A percentile compares a stretch with the other conserved stretches of the same genome.
Evolutionary conservation across 1,284 basidiomycete species (phyloP).

Genomic region (Trametes sp.): DNA sequence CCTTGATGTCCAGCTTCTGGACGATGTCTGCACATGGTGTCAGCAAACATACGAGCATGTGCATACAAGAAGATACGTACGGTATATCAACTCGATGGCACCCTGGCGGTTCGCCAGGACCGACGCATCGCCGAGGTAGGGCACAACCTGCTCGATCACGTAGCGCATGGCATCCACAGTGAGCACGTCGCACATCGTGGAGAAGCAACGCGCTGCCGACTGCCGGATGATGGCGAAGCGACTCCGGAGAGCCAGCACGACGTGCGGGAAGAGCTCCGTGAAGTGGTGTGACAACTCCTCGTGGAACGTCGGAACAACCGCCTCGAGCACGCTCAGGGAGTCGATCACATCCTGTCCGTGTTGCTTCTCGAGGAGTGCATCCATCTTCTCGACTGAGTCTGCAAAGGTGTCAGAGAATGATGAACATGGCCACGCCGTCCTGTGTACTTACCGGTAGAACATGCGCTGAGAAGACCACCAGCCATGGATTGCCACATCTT

Average conservation of each 20-base stretch:
- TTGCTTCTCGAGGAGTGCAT: conserved; percentile 70
- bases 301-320: conserved; percentile 82
- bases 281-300: conserved; percentile 75
- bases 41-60: conserved; percentile 7
- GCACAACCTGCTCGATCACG: conserved; percentile 88
- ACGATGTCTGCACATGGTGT: conserved; percentile 75
- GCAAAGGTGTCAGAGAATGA: conserved; percentile 15
- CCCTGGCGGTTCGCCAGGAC: conserved; percentile 88
- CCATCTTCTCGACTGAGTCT: conserved; percentile 65
- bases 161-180: conserved; percentile 88
- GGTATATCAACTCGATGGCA: conserved; percentile 88
- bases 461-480: conserved; percentile 77
- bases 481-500: conserved; percentile 96
- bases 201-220: conserved; percentile 87
- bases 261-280: conserved; percentile 75
- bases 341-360: conserved; percentile 94
- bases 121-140: conserved; percentile 84
- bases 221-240: conserved; percentile 90
- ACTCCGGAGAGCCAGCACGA: conserved; percentile 83
- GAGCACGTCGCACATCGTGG: conserved; percentile 88
- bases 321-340: conserved; percentile 89
- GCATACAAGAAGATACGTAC: conserved; percentile 56
- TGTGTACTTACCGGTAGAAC: conserved; percentile 60
- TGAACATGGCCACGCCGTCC: neutral
- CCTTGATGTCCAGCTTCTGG: conserved; percentile 91